Conservation (phyloP, 768 basidiomycete genomes). For the Mycena olivaceomarginata region DNA sequence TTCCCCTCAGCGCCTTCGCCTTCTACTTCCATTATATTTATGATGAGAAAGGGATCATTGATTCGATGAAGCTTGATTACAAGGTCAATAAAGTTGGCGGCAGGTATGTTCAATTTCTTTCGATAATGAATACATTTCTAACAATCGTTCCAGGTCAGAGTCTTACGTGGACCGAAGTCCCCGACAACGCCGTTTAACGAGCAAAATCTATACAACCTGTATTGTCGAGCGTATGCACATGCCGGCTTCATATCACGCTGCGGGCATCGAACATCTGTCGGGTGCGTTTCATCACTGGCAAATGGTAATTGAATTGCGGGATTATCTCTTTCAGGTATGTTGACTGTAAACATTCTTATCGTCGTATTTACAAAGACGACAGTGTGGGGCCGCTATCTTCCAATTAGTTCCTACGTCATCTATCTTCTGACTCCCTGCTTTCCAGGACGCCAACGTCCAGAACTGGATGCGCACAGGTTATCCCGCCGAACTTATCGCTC, state of each 20-base stretch:
- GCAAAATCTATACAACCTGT: conserved; percentile 39
- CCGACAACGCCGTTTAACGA: conserved; percentile 47
- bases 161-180: conserved; percentile 43
- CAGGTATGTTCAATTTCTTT: background rate
- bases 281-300: conserved; percentile 51
- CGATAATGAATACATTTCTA: too few relatives aligned
- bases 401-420: conserved; percentile 29
- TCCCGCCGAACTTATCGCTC: conserved; percentile 8
- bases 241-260: conserved; percentile 40
- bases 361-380: background rate
- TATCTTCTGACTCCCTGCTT: conserved; percentile 41
- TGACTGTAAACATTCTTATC: background rate
- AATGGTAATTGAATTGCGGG: conserved; percentile 46
- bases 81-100: conserved; percentile 7
- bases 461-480: conserved; percentile 36
- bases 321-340: conserved; percentile 21
- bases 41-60: conserved; percentile 45
- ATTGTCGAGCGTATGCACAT: conserved; percentile 38
- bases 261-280: conserved; percentile 42
- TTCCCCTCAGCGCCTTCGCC: conserved; percentile 50
- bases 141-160: background rate
- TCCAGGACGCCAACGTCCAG: conserved; percentile 28
- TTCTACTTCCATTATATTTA: conserved; percentile 54
- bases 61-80: conserved; percentile 19
- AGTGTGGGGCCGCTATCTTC: conserved; percentile 32